A percentile compares a stretch with the other conserved stretches of the same genome.
phyloP scores from a whole-genome alignment of 148 eudicot species.

The Cornus florida region DNA sequence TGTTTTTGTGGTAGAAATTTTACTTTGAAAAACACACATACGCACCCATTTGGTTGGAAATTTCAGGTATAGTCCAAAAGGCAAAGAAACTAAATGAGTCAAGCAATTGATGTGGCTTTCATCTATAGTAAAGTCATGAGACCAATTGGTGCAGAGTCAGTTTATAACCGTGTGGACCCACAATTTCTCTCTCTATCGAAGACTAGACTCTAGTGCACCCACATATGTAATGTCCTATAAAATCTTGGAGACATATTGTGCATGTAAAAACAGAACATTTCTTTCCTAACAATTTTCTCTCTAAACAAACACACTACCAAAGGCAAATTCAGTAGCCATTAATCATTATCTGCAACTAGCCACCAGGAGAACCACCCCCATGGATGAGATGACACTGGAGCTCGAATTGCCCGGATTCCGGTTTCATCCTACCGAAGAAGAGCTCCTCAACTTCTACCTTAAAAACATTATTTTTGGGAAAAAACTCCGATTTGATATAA shows the following conservation, averaged over 20 bases:
- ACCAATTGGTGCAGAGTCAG: not conserved
- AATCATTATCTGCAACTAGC: not conserved
- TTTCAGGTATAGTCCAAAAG: not conserved
- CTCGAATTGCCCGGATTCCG: slow-evolving; percentile 76
- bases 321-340: not conserved
- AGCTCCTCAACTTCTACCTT: slow-evolving; percentile 75
- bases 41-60: not conserved
- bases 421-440: slow-evolving; percentile 89
- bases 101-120: not conserved
- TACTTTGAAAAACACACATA: not conserved
- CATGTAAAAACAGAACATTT: not conserved
- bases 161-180: slow-evolving; percentile 25
- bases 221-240: not conserved
- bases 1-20: not conserved
- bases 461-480: slow-evolving; percentile 47
- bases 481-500: slow-evolving; percentile 42
- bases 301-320: not conserved
- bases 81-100: not conserved
- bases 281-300: not conserved
- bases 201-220: not conserved
- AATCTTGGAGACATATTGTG: not conserved
- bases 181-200: not conserved
- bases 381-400: slow-evolving; percentile 39
- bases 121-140: not conserved
- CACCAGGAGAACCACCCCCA: not conserved